Percentiles rank a stretch among this genome's conserved stretches.
Conservation (phyloP, 768 basidiomycete genomes). For the Thelephora ganbajun region DNA sequence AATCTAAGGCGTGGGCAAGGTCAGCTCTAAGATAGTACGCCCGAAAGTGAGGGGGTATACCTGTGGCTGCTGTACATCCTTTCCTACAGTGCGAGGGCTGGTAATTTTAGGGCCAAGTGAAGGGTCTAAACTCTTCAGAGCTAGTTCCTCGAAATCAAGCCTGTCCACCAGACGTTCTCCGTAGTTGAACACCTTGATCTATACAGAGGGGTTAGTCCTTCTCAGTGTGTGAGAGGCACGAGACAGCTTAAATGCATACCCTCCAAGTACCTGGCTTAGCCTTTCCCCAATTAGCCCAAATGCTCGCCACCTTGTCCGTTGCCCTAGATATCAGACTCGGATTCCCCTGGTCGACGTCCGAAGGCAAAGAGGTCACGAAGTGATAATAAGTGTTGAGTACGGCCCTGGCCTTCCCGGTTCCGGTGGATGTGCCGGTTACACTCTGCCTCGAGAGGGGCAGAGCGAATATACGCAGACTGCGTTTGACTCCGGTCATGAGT, state of each 20-base stretch:
- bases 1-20: constrained; percentile 28
- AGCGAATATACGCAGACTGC: neutral
- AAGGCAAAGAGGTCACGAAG: constrained; percentile 16
- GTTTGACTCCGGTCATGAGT: neutral
- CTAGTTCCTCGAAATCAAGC: constrained; percentile 71
- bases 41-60: constrained; percentile 5
- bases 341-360: constrained; percentile 17
- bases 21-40: neutral
- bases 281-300: constrained; percentile 33
- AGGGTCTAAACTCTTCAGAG: constrained; percentile 59
- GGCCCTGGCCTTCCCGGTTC: neutral
- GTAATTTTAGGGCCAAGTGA: constrained; percentile 38
- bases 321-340: neutral
- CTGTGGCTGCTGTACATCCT: constrained; percentile 7
- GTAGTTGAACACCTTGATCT: constrained; percentile 46
- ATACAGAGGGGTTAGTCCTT: neutral
- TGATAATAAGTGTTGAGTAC: constrained; percentile 29
- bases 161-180: constrained; percentile 60
- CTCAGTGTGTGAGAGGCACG: constrained; percentile 1
- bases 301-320: neutral
- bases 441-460: neutral
- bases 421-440: neutral
- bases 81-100: constrained; percentile 5
- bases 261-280: constrained; percentile 60
- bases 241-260: constrained; percentile 25